Evolutionary conservation across 2,329 filamentous ascomycete genomes (phyloP).

Genomic region (Ilyonectria destructans): DNA sequence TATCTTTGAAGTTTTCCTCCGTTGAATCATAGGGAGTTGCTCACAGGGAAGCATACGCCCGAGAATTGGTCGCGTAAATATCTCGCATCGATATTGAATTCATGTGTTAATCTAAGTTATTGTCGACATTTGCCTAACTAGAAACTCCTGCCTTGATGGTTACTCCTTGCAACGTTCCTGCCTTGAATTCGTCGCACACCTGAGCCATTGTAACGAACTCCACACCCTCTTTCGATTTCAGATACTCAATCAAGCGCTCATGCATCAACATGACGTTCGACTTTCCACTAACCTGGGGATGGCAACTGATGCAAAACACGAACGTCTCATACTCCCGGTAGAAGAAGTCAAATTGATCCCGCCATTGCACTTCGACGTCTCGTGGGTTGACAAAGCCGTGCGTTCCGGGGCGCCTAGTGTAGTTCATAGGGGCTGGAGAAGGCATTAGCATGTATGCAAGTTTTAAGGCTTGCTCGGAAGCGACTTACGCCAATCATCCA

Average conservation of each 20-base stretch:
- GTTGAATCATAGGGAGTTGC: too few species aligned
- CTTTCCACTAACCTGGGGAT: slow-evolving; percentile 65
- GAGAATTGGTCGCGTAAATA: too few species aligned
- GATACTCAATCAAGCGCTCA: slow-evolving; percentile 62
- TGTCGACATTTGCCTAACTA: neutral
- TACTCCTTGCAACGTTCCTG: slow-evolving; percentile 22
- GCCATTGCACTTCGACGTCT: slow-evolving; percentile 61
- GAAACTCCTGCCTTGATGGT: slow-evolving; percentile 27
- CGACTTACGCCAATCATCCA: slow-evolving; percentile 63
- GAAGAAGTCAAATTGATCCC: slow-evolving; percentile 62
- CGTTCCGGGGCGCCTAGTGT: slow-evolving; percentile 36
- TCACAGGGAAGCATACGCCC: too few species aligned
- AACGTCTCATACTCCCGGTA: slow-evolving; percentile 63
- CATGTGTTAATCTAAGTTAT: neutral
- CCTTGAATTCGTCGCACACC: slow-evolving; percentile 10
- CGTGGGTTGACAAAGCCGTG: slow-evolving; percentile 61
- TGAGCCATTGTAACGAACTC: slow-evolving; percentile 50
- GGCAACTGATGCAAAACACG: slow-evolving; percentile 63
- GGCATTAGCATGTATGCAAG: slow-evolving; percentile 1
- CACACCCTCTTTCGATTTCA: slow-evolving; percentile 62
- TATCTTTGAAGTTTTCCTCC: too few species aligned
- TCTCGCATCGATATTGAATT: too few species aligned
- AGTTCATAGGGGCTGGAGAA: slow-evolving; percentile 46
- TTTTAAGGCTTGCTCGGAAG: neutral
- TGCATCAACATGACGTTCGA: slow-evolving; percentile 64